Conservation (phyloP, 805 yeast genomes). For the Kuraishia molischiana region DNA sequence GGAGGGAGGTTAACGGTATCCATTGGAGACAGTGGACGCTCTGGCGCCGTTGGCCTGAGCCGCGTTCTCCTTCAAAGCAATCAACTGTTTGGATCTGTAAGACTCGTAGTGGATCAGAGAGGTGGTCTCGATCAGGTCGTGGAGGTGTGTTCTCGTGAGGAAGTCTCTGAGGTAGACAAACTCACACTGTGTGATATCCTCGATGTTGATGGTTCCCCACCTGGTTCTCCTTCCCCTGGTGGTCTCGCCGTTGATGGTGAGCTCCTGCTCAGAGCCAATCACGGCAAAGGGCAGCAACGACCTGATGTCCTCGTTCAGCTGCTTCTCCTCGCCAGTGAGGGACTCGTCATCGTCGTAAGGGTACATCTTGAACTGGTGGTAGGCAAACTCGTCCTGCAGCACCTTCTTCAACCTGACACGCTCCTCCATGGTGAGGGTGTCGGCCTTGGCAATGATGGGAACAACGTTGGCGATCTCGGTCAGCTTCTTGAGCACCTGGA, state of each 20-base stretch:
- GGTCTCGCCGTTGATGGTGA: constrained; percentile 64
- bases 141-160: constrained; percentile 89
- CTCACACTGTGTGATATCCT: constrained; percentile 92
- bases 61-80: constrained; percentile 90
- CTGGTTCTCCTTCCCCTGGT: constrained; percentile 87
- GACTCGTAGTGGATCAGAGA: constrained; percentile 81
- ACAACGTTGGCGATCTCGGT: constrained; percentile 89
- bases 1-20: constrained; percentile 2
- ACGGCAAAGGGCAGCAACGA: constrained; percentile 87
- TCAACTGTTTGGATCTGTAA: constrained; percentile 88
- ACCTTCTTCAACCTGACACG: constrained; percentile 68
- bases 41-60: constrained; percentile 21
- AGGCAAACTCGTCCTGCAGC: constrained; percentile 67
- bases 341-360: constrained; percentile 54
- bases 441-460: constrained; percentile 92
- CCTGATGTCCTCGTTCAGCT: constrained; percentile 65
- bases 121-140: constrained; percentile 92
- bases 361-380: constrained; percentile 67
- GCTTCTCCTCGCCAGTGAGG: constrained; percentile 61
- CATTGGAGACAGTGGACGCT: constrained; percentile 9
- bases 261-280: constrained; percentile 79
- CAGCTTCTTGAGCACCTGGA: constrained; percentile 72
- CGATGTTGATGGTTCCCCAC: constrained; percentile 92
- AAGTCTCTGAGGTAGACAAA: constrained; percentile 91
- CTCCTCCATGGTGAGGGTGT: constrained; percentile 80